Base-by-base conservation (phyloP, 345 rosid genomes). In the Eucalyptus erythrocorys region DNA sequence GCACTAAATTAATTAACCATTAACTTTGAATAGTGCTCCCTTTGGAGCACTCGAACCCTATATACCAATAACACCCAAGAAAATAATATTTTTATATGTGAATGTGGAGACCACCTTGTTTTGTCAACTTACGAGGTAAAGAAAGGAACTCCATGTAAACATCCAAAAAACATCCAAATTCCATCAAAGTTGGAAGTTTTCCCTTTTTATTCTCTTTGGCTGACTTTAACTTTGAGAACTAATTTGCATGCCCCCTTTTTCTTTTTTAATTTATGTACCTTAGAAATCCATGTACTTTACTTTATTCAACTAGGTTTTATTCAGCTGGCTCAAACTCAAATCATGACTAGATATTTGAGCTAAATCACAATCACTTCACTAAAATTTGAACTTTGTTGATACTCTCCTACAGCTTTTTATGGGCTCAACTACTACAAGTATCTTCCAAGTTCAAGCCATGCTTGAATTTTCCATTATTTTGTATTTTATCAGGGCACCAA, bases 321-420 rank as follows among this genome's bases (percentile, higher is more conserved):
- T 26, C 1, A 5, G 1, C 6, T 10, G 0, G 64, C 64, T 57
- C 14, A 57, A 57, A 57, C 64, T 57, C 13, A 17, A 57, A 57
- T 24, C n/a, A 26, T 57, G n/a, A 57, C 64, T 26, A 10, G 30
- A 57, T 26, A 57, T 57, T 57, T 57, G n/a, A 57, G 64, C 64
- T 57, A 26, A 17, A 26, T 57, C 64, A 57, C 14, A 26, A 57
- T 57, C 1, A 57, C n/a, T 57, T 57, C 64, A 26, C n/a, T 57
- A 17, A 26, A 57, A 57, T 26, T 10, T 26, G 1, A 26, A 57
- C n/a, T 57, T 57, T 26, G 24, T 3, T 2, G 0, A 26, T 57
- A 57, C 13, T 57, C 64, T 10, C 64, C 13, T 3, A 57, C 0
- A 10, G 0, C 64, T 26, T 26, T 26, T 57, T 26, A 26, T 24